Conservation (phyloP, 2,329 filamentous ascomycete species). For the Hypoxylon sp. region DNA sequence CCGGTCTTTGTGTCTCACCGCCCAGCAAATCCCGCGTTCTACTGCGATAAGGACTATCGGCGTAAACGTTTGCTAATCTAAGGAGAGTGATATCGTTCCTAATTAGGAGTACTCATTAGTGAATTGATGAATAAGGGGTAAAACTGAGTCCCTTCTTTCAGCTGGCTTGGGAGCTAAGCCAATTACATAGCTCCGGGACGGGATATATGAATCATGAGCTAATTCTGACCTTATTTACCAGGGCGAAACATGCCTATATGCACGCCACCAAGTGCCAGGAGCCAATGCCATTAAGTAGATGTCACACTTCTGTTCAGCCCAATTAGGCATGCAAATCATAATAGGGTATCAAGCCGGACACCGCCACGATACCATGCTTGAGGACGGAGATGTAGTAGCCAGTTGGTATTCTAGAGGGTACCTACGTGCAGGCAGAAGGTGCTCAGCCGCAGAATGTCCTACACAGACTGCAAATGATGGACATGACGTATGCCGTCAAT, state of each 20-base stretch:
- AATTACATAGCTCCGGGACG: constrained; percentile 1
- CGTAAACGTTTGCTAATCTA: neutral
- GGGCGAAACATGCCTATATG: neutral
- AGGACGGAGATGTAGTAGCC: constrained; percentile 8
- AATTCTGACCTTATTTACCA: constrained; percentile 1
- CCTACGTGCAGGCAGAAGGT: constrained; percentile 23
- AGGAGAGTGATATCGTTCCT: neutral
- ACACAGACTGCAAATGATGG: constrained; percentile 11
- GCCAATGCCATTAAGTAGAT: neutral
- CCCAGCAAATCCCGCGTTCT: neutral
- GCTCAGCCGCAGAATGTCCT: constrained; percentile 31
- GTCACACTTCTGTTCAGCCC: constrained; percentile 6
- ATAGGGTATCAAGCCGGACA: constrained; percentile 13
- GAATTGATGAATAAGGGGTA: neutral
- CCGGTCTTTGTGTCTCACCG: neutral
- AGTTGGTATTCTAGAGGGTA: constrained; percentile 9
- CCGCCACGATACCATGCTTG: constrained; percentile 13
- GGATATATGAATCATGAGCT: constrained; percentile 11
- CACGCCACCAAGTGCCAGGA: constrained; percentile 13
- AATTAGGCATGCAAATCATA: constrained; percentile 15
- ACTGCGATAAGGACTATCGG: neutral
- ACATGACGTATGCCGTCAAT: constrained; percentile 32
- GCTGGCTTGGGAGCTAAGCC: neutral
- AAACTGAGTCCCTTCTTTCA: neutral
- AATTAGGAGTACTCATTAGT: neutral